These are phyloP conservation scores for Tribonema minus DNA, from an alignment of 108 stramenopile species.

Conservation along the genomic window DNA sequence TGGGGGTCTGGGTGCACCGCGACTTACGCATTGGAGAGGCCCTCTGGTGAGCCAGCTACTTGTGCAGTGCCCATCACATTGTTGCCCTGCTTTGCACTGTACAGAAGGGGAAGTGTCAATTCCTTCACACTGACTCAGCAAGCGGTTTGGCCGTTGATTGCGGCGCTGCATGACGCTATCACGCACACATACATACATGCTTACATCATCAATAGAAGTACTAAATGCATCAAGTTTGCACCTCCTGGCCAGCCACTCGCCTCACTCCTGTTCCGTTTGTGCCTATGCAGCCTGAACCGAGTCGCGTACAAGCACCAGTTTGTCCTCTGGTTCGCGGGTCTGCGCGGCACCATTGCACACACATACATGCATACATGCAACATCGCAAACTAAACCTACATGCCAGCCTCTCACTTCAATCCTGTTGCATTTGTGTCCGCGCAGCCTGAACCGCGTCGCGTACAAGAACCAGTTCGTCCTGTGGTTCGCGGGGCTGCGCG, in stretches of 20 bases:
- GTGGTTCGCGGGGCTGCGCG: conserved; percentile 29
- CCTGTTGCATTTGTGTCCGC: neutral
- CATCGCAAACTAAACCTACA: too few species aligned
- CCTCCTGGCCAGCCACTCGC: neutral
- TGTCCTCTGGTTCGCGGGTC: conserved; percentile 17
- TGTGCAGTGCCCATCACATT: too few species aligned
- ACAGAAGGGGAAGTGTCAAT: neutral
- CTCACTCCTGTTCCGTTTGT: neutral
- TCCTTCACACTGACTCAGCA: neutral
- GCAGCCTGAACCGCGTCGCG: neutral
- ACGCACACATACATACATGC: too few species aligned
- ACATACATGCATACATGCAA: too few species aligned
- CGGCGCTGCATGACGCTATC: too few species aligned
- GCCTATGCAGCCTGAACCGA: neutral
- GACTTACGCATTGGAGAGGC: too few species aligned
- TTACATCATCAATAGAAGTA: too few species aligned
- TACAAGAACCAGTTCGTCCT: neutral
- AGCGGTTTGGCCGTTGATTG: too few species aligned
- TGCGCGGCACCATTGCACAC: conserved; percentile 18
- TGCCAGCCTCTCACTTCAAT: neutral
- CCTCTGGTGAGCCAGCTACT: too few species aligned
- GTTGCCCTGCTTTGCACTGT: too few species aligned
- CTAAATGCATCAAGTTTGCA: too few species aligned
- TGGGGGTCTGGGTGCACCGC: too few species aligned
- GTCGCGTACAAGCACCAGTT: neutral